A percentile compares a stretch with the other conserved stretches of the same genome.
phyloP scores from a whole-genome alignment of 345 rosid genomes.

The Pistacia integerrima region DNA sequence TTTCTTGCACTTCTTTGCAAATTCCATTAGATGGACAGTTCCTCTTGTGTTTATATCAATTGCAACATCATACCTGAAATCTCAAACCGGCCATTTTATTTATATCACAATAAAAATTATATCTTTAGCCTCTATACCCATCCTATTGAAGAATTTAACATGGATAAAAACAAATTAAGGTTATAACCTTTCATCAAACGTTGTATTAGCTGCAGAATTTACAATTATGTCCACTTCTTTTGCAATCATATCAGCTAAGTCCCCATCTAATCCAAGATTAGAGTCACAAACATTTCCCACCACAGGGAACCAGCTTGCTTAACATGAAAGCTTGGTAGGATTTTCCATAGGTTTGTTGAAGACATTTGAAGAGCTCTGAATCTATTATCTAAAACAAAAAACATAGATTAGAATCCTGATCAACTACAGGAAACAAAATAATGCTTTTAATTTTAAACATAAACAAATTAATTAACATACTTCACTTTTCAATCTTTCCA shows the following conservation, averaged over 20 bases:
- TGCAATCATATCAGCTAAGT: conserved; percentile 51
- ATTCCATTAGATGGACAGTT: conserved; percentile 36
- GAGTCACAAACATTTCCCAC: conserved; percentile 69
- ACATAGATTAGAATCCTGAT: conserved; percentile 16
- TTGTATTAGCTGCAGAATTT: conserved; percentile 67
- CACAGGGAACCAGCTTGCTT: conserved; percentile 85
- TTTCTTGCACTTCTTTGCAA: conserved; percentile 35
- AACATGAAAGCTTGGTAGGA: conserved; percentile 76
- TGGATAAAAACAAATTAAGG: background rate
- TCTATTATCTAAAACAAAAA: conserved; percentile 54
- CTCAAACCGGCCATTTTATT: background rate
- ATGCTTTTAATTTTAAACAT: background rate
- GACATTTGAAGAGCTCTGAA: conserved; percentile 78
- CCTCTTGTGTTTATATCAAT: conserved; percentile 39
- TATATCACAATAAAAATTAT: background rate
- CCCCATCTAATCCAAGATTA: conserved; percentile 70
- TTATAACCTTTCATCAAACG: conserved; percentile 68
- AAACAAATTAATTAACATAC: conserved; percentile 34
- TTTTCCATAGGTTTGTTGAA: conserved; percentile 71
- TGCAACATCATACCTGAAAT: conserved; percentile 43
- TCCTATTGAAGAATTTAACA: too few relatives aligned
- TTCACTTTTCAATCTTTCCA: conserved; percentile 70
- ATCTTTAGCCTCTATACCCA: background rate
- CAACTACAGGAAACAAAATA: background rate
- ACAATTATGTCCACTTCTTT: conserved; percentile 60